Base-by-base conservation (phyloP, 2,329 filamentous ascomycete species). In the Claviceps arundinis region DNA sequence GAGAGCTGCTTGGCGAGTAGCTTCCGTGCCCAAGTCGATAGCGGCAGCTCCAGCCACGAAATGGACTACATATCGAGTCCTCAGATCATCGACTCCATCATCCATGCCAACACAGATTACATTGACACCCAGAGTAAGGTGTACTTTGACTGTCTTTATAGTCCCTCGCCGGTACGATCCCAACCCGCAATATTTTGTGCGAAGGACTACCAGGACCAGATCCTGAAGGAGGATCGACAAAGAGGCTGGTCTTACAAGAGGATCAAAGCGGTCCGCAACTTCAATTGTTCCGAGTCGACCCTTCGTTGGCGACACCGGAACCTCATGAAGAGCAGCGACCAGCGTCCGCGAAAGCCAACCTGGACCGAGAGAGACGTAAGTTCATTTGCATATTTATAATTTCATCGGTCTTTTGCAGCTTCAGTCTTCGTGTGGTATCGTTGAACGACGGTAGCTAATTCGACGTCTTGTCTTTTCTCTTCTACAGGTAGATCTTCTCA, bases 241-340 rank as follows among this genome's bases (percentile, higher is more conserved):
- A 63, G 69, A 1, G 82, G 82, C 3, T 68, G 78, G 68, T 80
- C 82, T 0, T 89, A 87, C 66, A 76, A 74, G 51, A 73, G 84
- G 54, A 87, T 88, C 59, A 75, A 75, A 40, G 58, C 62, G 6
- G 60, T 67, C 19, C 78, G 81, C 14, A 67, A 71, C 1, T 83
- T 83, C 56, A 65, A 62, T 0, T 81, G 85, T 59, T 81, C 83
- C 1, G 84, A 87, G 65, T 85, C 84, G 11, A 89, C 86, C 0
- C 71, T 90, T 40, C 75, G 86, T 14, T 86, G 86, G 0, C 75
- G 84, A 0, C 80, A 77, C 58, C 73, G 85, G 4, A 79, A 75
- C 2, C 64, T 88, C 59, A 85, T 79, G 7, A 87, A 87, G 68
- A 66, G 68, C 13, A 79, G 79, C 58, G 71, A 75, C 37, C 73